Percentiles rank a stretch among this genome's conserved stretches.
phyloP scores from a whole-genome alignment of 2,329 filamentous ascomycete species.

The Dothistroma pini region DNA sequence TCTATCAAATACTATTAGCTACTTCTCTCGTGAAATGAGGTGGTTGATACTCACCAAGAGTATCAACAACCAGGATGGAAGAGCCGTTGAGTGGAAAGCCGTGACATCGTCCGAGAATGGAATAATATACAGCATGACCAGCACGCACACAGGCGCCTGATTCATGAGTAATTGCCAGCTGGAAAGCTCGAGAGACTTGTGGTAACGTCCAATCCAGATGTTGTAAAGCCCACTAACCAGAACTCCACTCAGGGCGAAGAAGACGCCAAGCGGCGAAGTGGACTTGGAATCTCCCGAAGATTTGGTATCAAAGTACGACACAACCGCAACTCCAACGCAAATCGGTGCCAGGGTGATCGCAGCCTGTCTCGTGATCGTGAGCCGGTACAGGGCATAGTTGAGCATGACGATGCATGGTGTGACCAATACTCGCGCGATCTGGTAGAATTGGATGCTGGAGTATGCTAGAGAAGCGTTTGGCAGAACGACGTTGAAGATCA shows the following conservation, averaged over 20 bases:
- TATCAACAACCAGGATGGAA: constrained; percentile 45
- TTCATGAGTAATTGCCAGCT: constrained; percentile 68
- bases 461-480: constrained; percentile 66
- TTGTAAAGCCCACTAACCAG: constrained; percentile 65
- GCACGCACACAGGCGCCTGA: constrained; percentile 61
- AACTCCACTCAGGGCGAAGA: constrained; percentile 62
- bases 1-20: constrained; percentile 41
- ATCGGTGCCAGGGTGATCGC: constrained; percentile 55
- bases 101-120: constrained; percentile 64
- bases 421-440: constrained; percentile 63
- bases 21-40: neutral
- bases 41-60: constrained; percentile 46
- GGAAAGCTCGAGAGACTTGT: constrained; percentile 61
- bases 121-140: constrained; percentile 62
- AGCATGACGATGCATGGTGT: constrained; percentile 63
- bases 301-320: constrained; percentile 65
- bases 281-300: constrained; percentile 43
- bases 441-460: constrained; percentile 67
- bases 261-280: constrained; percentile 56
- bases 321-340: constrained; percentile 61
- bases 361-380: constrained; percentile 54
- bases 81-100: constrained; percentile 51
- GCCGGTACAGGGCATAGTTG: constrained; percentile 60
- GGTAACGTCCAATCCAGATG: constrained; percentile 64
- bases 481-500: constrained; percentile 66